These are phyloP conservation scores for Phytophthora hibernalis DNA, from an alignment of 352 stramenopile species.

Conservation along the genomic window DNA sequence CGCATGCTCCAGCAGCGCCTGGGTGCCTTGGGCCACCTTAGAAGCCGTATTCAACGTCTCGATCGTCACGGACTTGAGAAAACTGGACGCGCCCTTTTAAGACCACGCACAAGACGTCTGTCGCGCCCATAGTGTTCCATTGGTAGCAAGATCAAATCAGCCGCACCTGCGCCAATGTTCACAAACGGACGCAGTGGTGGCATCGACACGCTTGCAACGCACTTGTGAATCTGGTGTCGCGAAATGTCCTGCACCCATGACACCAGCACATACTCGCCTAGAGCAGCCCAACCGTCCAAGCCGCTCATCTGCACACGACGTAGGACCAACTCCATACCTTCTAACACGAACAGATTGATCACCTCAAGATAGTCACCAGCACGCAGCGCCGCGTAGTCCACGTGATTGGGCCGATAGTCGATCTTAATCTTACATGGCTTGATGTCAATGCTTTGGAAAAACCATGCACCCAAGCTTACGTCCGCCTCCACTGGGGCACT, in stretches of 20 bases:
- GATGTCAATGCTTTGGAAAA: conserved; percentile 90
- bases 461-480: conserved; percentile 68
- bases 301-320: conserved; percentile 86
- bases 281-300: conserved; percentile 75
- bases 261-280: conserved; percentile 80
- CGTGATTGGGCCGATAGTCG: conserved; percentile 88
- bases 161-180: conserved; percentile 87
- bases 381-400: conserved; percentile 84
- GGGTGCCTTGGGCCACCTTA: conserved; percentile 83
- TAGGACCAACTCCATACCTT: conserved; percentile 90
- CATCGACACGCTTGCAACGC: conserved; percentile 88
- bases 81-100: conserved; percentile 90
- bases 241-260: conserved; percentile 92
- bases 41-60: conserved; percentile 88
- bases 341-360: conserved; percentile 90
- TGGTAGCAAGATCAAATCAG: conserved; percentile 86
- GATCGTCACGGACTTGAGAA: conserved; percentile 89
- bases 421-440: conserved; percentile 92
- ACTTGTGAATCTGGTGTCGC: conserved; percentile 90
- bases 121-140: conserved; percentile 90
- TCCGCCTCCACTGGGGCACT: conserved; percentile 39
- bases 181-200: conserved; percentile 84
- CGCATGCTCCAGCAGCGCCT: conserved; percentile 82
- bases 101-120: conserved; percentile 77
- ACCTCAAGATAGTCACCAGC: conserved; percentile 89